These are phyloP conservation scores for Penicillium verhagenii DNA, from an alignment of 495 filamentous ascomycete species.

Conservation along the genomic window DNA sequence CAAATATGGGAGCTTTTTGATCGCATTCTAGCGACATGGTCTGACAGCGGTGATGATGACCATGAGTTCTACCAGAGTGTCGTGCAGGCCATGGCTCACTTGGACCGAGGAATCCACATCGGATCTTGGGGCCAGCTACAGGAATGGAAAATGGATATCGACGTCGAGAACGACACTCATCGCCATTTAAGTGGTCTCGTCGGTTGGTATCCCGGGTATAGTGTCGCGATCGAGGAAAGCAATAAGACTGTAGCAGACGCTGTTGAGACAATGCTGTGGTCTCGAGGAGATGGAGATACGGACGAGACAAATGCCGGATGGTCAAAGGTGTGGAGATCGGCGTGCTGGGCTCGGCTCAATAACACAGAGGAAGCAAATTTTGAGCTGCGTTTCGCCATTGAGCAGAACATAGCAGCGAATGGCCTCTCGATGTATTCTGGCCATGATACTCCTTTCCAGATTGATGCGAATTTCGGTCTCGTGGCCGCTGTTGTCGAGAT, in stretches of 20 bases:
- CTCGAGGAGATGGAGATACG: slow-evolving; percentile 7
- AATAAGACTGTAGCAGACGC: slow-evolving; percentile 11
- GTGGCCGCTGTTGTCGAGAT: slow-evolving; percentile 46
- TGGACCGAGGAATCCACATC: slow-evolving; percentile 49
- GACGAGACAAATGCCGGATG: slow-evolving; percentile 51
- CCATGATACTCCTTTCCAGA: slow-evolving; percentile 43
- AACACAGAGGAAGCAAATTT: slow-evolving; percentile 45
- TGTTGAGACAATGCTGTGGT: slow-evolving; percentile 8
- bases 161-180: slow-evolving; percentile 45
- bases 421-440: slow-evolving; percentile 48
- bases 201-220: slow-evolving; percentile 55
- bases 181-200: slow-evolving; percentile 53
- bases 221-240: slow-evolving; percentile 8
- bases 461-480: slow-evolving; percentile 56
- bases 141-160: slow-evolving; percentile 53
- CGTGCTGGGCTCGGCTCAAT: slow-evolving; percentile 52
- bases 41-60: slow-evolving; percentile 22
- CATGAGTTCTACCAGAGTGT: slow-evolving; percentile 26
- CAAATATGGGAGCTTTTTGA: slow-evolving; percentile 45
- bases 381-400: slow-evolving; percentile 39
- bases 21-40: slow-evolving; percentile 28
- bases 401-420: slow-evolving; percentile 48
- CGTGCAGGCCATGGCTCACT: slow-evolving; percentile 20
- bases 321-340: slow-evolving; percentile 55
- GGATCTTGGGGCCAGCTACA: slow-evolving; percentile 47